Conservation (phyloP, 2,329 filamentous ascomycete species). For the Fusarium redolens region DNA sequence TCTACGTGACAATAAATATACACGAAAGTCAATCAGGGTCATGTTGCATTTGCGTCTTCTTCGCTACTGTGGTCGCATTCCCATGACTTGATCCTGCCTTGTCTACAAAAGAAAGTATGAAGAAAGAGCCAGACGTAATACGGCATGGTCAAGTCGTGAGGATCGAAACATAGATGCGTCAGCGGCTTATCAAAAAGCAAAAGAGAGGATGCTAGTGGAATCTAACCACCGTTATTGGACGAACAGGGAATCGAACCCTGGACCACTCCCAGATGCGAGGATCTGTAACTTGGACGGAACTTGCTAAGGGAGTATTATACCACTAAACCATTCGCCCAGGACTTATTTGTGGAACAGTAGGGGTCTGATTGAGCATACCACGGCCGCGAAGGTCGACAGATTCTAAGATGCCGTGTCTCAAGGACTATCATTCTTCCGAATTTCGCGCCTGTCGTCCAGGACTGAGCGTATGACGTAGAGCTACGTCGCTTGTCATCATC, state of each 20-base stretch:
- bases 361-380: fast-evolving
- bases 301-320: constrained; percentile 8
- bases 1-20: background rate
- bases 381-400: too few relatives aligned
- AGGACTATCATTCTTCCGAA: background rate
- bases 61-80: background rate
- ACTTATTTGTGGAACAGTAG: background rate
- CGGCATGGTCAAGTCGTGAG: too few relatives aligned
- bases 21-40: background rate
- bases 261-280: background rate
- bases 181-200: background rate
- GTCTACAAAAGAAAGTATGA: too few relatives aligned
- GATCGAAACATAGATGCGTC: too few relatives aligned
- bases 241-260: constrained; percentile 5
- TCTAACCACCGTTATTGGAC: background rate
- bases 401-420: background rate
- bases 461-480: background rate
- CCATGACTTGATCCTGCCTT: background rate
- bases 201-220: background rate
- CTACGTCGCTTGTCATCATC: background rate
- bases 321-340: constrained; percentile 4
- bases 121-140: too few relatives aligned
- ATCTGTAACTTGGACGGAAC: background rate
- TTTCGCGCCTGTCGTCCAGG: background rate
- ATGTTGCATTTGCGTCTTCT: too few relatives aligned